These are phyloP conservation scores for Scleroderma citrinum DNA, from an alignment of 768 basidiomycete genomes.

Conservation along the genomic window DNA sequence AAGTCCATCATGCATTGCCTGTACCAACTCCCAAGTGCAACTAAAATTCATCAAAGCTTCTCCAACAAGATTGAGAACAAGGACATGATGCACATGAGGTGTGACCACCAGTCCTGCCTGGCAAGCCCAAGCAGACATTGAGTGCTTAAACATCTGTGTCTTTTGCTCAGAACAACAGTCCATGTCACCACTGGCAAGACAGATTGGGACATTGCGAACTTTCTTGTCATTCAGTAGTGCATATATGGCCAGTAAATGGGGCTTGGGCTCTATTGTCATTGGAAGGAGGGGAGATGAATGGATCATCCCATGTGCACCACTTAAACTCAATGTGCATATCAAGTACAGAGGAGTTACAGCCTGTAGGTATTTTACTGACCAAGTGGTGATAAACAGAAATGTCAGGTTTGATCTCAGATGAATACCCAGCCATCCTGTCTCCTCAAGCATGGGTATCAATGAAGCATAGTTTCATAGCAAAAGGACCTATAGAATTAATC, in stretches of 20 bases:
- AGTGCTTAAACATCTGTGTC: neutral
- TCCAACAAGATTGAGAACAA: constrained; percentile 4
- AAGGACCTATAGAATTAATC: too few species aligned
- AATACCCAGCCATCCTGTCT: too few species aligned
- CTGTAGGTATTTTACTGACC: too few species aligned
- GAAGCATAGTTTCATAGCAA: too few species aligned
- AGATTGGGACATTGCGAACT: neutral
- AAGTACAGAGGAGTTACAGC: too few species aligned
- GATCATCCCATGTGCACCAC: too few species aligned
- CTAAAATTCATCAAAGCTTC: neutral
- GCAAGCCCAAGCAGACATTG: neutral
- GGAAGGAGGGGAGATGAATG: too few species aligned
- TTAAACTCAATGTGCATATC: too few species aligned
- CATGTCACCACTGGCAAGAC: neutral
- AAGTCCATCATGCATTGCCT: constrained; percentile 5
- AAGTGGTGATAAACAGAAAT: too few species aligned
- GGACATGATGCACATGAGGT: constrained; percentile 3
- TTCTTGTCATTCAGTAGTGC: neutral
- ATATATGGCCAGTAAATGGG: too few species aligned
- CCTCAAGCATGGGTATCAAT: too few species aligned
- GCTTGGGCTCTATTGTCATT: neutral
- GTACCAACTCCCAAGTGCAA: constrained; percentile 1
- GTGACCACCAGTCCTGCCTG: neutral
- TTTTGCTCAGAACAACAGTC: neutral
- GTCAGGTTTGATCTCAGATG: too few species aligned